phyloP scores from a whole-genome alignment of 2,329 filamentous ascomycete genomes.

The Penicillium sp. region DNA sequence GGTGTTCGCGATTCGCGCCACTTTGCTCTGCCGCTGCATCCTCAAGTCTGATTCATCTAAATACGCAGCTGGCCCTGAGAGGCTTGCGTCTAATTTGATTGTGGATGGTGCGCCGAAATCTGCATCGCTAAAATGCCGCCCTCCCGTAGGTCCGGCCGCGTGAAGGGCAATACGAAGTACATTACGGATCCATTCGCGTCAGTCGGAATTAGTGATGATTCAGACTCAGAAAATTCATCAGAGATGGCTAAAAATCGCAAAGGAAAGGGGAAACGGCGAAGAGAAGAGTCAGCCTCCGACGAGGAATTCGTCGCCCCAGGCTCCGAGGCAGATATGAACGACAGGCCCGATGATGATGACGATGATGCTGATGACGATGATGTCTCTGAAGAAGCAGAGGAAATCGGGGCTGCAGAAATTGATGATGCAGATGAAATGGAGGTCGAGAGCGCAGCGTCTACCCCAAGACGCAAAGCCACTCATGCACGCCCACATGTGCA shows the following conservation, averaged over 20 bases:
- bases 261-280: slow-evolving; percentile 16
- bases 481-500: not conserved
- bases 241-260: slow-evolving; percentile 2
- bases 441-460: not conserved
- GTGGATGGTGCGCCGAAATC: not conserved
- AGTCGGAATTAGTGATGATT: slow-evolving; percentile 33
- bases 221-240: slow-evolving; percentile 15
- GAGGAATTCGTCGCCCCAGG: slow-evolving; percentile 32
- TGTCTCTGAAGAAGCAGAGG: slow-evolving; percentile 21
- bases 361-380: slow-evolving; percentile 20
- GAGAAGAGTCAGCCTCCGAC: slow-evolving; percentile 29
- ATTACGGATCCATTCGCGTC: slow-evolving; percentile 36
- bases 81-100: not conserved
- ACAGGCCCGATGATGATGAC: slow-evolving; percentile 15
- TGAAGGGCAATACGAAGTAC: slow-evolving; percentile 33
- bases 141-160: slow-evolving; percentile 36
- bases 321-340: slow-evolving; percentile 18
- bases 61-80: not conserved
- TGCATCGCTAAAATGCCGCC: slow-evolving; percentile 22
- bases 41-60: not conserved
- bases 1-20: not conserved
- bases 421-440: slow-evolving; percentile 21
- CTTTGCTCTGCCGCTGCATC: not conserved
- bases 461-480: slow-evolving; percentile 8
- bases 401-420: slow-evolving; percentile 12